A percentile compares a stretch with the other conserved stretches of the same genome.
Conservation (phyloP, 192 early-diverging fungal species). For the Jimgerdemannia flammicorona region DNA sequence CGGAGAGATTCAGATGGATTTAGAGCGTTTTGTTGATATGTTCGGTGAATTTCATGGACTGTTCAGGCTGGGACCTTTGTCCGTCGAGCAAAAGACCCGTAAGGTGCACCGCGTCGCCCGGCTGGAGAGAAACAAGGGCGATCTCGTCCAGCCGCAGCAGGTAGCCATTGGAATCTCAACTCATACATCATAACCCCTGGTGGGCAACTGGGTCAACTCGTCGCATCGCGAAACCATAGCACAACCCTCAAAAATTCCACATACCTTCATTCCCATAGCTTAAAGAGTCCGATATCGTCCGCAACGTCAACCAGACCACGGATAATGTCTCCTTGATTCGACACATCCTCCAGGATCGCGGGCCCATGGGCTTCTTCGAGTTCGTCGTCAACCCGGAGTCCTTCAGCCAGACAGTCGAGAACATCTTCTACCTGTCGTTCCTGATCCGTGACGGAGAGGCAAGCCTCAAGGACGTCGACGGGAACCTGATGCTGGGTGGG, state of each 20-base stretch:
- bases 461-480: slow-evolving; percentile 65
- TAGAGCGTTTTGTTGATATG: slow-evolving; percentile 7
- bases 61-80: slow-evolving; percentile 64
- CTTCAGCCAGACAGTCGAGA: slow-evolving; percentile 93
- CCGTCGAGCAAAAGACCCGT: slow-evolving; percentile 53
- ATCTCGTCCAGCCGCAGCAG: slow-evolving; percentile 42
- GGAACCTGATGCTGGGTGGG: slow-evolving; percentile 54
- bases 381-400: slow-evolving; percentile 88
- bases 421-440: slow-evolving; percentile 97
- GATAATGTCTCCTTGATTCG: slow-evolving; percentile 70
- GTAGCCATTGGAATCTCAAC: too few relatives aligned
- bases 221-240: too few relatives aligned
- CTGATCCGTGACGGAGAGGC: slow-evolving; percentile 84
- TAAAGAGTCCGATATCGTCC: slow-evolving; percentile 66
- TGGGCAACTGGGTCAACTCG: too few relatives aligned
- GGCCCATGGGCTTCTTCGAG: slow-evolving; percentile 72
- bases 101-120: slow-evolving; percentile 20
- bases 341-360: slow-evolving; percentile 49
- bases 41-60: background rate
- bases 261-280: slow-evolving; percentile 32
- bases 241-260: too few relatives aligned
- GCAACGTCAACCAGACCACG: slow-evolving; percentile 86
- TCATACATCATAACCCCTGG: too few relatives aligned
- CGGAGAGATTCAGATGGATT: background rate
- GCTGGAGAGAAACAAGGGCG: slow-evolving; percentile 41